Base-by-base conservation (phyloP, 192 early-diverging fungal species). In the Anaeromyces robustus region DNA sequence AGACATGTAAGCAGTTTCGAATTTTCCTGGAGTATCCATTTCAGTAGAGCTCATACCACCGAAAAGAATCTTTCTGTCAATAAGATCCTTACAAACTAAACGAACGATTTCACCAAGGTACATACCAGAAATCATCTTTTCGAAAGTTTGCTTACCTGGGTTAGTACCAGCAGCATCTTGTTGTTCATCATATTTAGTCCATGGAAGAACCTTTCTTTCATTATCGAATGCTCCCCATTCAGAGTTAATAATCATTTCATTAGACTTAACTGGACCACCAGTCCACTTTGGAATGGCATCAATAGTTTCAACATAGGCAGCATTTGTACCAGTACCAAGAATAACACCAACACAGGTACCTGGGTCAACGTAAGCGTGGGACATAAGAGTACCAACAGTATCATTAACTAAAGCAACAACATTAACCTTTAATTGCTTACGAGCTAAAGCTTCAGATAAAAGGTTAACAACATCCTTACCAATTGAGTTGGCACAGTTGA, bases 61-160 rank as follows among this genome's bases (percentile, higher is more conserved):
- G 82, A 97, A 95, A 34, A 96, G 86, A 77, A 92, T 89, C 77
- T 92, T 92, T 80, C 90, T 90, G 79, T 94, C 88, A 79, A 95
- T 91, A 81, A 97, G 88, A 87, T 97, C 95, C 77, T 95, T 84
- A 30, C 94, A 81, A 29, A 92, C 88, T 83, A 93, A 87, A 30
- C 97, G 92, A 19, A 91, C 91, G 39, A 99, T 85, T 86, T 99
- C 97, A 81, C 96, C 96, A 82, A 99, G 85, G 83, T 97, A 99
- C 84, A 94, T 90, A 83, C 96, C 97, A 37, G 95, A 95, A 80
- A 98, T 92, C 92, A 96, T 94, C 88, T 98, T 99, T 86, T 99
- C 97, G 86, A 93, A 98, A 14, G 91, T 92, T 84, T 96, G 97
- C 84, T 92, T 91, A 80, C 91, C 89, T 29, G 95, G 93, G 83